phyloP scores from a whole-genome alignment of 805 yeast species.

The Saccharomycopsis fermentans region DNA sequence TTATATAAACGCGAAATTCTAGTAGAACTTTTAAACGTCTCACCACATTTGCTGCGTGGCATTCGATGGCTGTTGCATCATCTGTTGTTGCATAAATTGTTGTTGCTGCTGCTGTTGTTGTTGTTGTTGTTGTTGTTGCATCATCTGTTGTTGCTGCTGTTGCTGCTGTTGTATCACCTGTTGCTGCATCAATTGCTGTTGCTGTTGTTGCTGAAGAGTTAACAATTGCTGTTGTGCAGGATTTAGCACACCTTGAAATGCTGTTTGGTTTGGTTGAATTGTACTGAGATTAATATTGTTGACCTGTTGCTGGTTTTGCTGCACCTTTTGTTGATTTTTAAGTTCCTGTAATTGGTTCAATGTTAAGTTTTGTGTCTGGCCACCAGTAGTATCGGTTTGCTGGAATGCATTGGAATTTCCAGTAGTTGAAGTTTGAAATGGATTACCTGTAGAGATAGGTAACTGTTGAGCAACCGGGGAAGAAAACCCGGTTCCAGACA shows the following conservation, averaged over 20 bases:
- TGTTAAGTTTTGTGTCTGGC: conserved; percentile 18
- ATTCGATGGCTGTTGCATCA: background rate
- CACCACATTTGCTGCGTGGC: background rate
- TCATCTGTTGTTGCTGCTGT: conserved; percentile 7
- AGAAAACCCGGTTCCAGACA: background rate
- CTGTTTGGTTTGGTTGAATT: conserved; percentile 5
- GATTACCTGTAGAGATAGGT: conserved; percentile 15
- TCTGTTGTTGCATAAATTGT: background rate
- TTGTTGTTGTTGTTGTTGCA: conserved; percentile 8
- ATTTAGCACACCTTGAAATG: background rate
- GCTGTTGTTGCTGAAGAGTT: background rate
- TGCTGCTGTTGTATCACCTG: conserved; percentile 8
- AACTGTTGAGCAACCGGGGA: conserved; percentile 1
- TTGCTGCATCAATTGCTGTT: conserved; percentile 4
- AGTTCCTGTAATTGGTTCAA: conserved; percentile 10
- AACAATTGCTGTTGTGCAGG: conserved; percentile 7
- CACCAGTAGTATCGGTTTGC: background rate
- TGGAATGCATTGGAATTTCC: background rate
- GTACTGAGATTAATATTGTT: background rate
- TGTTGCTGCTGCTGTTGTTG: conserved; percentile 7
- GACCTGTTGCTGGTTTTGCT: conserved; percentile 5
- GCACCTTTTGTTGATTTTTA: conserved; percentile 8
- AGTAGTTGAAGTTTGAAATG: conserved; percentile 4
- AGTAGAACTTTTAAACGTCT: too few species aligned
- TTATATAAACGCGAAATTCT: too few species aligned